Base-by-base conservation (phyloP, 768 basidiomycete genomes). In the Pisolithus albus region DNA sequence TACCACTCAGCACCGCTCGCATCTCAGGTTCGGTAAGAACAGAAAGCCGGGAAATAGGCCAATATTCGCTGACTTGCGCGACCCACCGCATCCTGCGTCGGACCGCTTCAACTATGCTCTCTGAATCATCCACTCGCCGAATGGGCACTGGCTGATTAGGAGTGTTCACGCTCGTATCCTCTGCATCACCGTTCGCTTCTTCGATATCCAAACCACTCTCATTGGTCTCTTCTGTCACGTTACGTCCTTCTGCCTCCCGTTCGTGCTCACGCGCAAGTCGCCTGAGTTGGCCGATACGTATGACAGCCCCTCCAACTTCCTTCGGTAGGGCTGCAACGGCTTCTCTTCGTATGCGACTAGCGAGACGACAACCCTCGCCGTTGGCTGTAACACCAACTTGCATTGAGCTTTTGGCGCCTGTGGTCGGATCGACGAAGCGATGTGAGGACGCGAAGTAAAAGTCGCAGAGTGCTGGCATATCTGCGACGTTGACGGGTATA, bases 51-150 rank as follows among this genome's bases (percentile, higher is more conserved):
- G 85, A 77, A 45, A 93, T 74, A 0, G 92, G 85, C 90, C 92
- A 97, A 65, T 96, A 97, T 65, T 97, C 94, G 75, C 92, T 94
- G 59, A 98, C 80, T 64, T 97, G 95, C 0, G 92, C 84, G 3
- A 96, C 85, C 91, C 92, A 97, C 66, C 86, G 82, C 80, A 96
- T 89, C 15, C 88, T 75, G 30, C 92, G 75, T 52, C 70, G 74
- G 48, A 78, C 71, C 23, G 64, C 70, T 56, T 86, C 85, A 1
- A 56, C 40, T 7, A 59, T 66, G 4, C 68, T 74, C 64, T 76
- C 74, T 26, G 65, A 59, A 2, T 49, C 47, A 40, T 58, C 66
- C 2, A 18, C 7, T 10, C 57, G 56, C 38, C 82, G 71, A 44
- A 79, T 72, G 0, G 82, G 77, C 2, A 88, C 83, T 1, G 86